Evolutionary conservation across 441 rosid genomes (phyloP).

Genomic region (Syzygium malaccense): DNA sequence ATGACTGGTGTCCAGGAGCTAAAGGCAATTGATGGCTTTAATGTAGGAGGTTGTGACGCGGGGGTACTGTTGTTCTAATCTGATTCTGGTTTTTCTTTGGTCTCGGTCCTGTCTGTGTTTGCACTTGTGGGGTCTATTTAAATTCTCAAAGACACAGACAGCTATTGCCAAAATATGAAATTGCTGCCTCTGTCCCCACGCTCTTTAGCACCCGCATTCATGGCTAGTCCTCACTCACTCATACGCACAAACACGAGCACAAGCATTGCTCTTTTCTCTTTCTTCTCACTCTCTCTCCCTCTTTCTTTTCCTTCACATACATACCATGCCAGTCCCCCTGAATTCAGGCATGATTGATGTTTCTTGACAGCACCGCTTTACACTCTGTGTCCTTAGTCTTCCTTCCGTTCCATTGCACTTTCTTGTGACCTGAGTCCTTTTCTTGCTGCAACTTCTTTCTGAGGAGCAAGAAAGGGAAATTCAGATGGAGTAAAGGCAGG

Average conservation of each 20-base stretch:
- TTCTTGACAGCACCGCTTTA: background rate
- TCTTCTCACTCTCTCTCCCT: background rate
- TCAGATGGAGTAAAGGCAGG: conserved; percentile 18
- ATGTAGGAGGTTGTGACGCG: background rate
- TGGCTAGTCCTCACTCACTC: conserved; percentile 8
- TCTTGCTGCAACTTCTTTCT: background rate
- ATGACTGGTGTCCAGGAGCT: background rate
- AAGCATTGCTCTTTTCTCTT: background rate
- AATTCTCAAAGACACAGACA: conserved; percentile 7
- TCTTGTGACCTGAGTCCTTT: background rate
- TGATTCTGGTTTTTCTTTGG: background rate
- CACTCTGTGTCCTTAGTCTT: background rate
- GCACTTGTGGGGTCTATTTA: conserved; percentile 16
- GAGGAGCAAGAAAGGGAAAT: background rate
- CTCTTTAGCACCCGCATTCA: conserved; percentile 17
- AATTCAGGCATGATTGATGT: conserved; percentile 3
- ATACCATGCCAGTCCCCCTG: background rate
- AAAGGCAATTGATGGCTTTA: conserved; percentile 24
- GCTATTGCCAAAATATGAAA: background rate
- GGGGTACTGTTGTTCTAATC: background rate
- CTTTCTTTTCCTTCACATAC: background rate
- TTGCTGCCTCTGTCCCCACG: conserved; percentile 28
- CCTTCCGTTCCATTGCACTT: conserved; percentile 7
- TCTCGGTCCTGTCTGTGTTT: background rate
- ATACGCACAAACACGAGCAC: background rate